Evolutionary conservation across 2,329 filamentous ascomycete species (phyloP).

Genomic region (Sporothrix protearum): DNA sequence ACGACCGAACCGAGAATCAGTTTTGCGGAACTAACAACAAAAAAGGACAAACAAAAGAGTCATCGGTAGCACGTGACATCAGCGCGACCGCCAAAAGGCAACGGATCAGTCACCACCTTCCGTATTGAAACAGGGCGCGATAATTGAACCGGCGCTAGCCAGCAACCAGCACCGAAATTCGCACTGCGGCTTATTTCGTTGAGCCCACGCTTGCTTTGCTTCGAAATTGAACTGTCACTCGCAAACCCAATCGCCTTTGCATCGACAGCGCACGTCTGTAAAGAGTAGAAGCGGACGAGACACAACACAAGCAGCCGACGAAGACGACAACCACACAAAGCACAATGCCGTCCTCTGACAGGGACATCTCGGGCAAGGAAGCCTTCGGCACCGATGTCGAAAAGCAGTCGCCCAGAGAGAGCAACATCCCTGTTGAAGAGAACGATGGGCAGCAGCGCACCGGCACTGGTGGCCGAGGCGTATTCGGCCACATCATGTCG

Average conservation of each 20-base stretch:
- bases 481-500: slow-evolving; percentile 28
- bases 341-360: slow-evolving; percentile 23
- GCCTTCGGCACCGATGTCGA: slow-evolving; percentile 27
- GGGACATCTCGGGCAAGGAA: slow-evolving; percentile 7
- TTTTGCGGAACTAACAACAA: background rate
- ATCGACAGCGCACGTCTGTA: background rate
- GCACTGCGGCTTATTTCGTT: background rate
- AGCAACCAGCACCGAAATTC: slow-evolving; percentile 10
- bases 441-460: background rate
- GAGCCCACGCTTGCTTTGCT: background rate
- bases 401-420: slow-evolving; percentile 24
- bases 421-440: background rate
- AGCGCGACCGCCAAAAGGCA: background rate
- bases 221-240: background rate
- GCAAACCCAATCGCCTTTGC: background rate
- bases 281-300: background rate
- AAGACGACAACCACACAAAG: background rate
- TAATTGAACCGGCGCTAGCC: slow-evolving; percentile 22
- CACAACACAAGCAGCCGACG: background rate
- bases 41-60: background rate
- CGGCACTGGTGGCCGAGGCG: slow-evolving; percentile 27
- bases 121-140: background rate
- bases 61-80: slow-evolving; percentile 10
- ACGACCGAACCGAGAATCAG: background rate
- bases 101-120: slow-evolving; percentile 9